Conservation (phyloP, 1,284 basidiomycete genomes). For the Trametes pubescens region DNA sequence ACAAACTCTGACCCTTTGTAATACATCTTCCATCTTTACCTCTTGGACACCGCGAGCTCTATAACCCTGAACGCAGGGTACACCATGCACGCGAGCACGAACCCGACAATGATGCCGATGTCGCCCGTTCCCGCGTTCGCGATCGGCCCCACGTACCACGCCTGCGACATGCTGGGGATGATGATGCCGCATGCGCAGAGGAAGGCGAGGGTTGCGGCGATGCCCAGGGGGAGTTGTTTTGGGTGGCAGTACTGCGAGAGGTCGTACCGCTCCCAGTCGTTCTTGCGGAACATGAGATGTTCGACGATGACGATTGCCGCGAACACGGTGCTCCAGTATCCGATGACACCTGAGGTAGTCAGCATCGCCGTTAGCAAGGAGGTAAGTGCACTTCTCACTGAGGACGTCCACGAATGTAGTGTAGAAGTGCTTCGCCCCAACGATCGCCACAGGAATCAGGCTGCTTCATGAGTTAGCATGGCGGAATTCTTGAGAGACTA, state of each 20-base stretch:
- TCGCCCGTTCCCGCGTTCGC: constrained; percentile 59
- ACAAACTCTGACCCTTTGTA: constrained; percentile 20
- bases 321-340: constrained; percentile 68
- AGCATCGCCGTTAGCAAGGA: background rate
- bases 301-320: constrained; percentile 62
- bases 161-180: constrained; percentile 67
- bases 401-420: constrained; percentile 63
- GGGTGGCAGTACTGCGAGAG: constrained; percentile 51
- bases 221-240: constrained; percentile 50
- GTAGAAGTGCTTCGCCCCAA: constrained; percentile 67
- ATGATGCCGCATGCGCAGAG: constrained; percentile 57
- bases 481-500: constrained; percentile 26
- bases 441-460: constrained; percentile 65
- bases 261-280: constrained; percentile 46
- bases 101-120: constrained; percentile 61
- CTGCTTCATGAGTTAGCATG: constrained; percentile 41
- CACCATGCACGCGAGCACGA: constrained; percentile 48
- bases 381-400: constrained; percentile 45
- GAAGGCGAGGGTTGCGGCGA: constrained; percentile 61
- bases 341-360: constrained; percentile 52
- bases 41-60: constrained; percentile 41
- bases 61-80: constrained; percentile 51
- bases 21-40: constrained; percentile 10
- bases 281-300: constrained; percentile 62
- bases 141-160: constrained; percentile 62